phyloP scores from a whole-genome alignment of 176 grass and related monocot species.

The Microstegium vimineum region DNA sequence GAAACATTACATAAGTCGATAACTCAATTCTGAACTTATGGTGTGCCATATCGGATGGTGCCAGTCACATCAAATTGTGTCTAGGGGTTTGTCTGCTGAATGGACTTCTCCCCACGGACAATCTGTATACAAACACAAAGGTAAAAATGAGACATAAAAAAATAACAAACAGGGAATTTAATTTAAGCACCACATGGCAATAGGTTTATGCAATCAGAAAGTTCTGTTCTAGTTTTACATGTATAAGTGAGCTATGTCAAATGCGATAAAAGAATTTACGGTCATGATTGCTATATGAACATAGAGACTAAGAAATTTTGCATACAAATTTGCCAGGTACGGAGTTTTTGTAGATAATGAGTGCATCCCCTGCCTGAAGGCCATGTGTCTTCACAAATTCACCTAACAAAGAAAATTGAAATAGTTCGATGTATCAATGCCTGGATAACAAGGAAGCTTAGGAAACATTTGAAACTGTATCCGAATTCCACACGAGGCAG shows the following conservation, averaged over 20 bases:
- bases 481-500: slow-evolving; percentile 7
- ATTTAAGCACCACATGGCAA: neutral
- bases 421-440: neutral
- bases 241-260: neutral
- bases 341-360: slow-evolving; percentile 60
- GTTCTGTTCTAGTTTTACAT: neutral
- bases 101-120: slow-evolving; percentile 46
- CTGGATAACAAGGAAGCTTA: neutral
- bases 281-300: neutral
- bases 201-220: neutral
- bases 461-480: neutral
- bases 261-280: neutral
- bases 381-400: slow-evolving; percentile 82
- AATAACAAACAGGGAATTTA: neutral
- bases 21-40: slow-evolving; percentile 14
- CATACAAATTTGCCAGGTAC: slow-evolving; percentile 62
- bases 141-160: neutral
- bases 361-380: slow-evolving; percentile 64
- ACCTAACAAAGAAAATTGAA: slow-evolving; percentile 35
- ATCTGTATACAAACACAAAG: slow-evolving; percentile 30
- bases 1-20: neutral
- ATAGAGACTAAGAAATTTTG: neutral
- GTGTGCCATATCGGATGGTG: neutral
- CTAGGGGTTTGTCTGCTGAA: slow-evolving; percentile 36
- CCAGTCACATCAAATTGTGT: neutral